These are phyloP conservation scores for Phytophthora lateralis DNA, from an alignment of 352 stramenopile species.

Conservation along the genomic window DNA sequence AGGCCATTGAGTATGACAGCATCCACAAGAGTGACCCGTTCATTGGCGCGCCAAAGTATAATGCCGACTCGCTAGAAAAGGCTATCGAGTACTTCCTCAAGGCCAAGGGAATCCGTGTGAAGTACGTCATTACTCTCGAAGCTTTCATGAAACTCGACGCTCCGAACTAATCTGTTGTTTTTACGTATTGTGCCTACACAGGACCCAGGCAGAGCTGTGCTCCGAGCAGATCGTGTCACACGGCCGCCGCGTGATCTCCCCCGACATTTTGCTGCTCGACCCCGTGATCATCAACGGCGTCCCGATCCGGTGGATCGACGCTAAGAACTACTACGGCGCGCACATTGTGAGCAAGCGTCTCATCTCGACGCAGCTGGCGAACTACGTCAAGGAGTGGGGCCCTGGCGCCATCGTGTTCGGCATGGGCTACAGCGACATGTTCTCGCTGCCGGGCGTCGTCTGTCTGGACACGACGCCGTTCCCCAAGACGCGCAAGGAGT, in stretches of 20 bases:
- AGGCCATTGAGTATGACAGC: conserved; percentile 78
- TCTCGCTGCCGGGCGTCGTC: conserved; percentile 77
- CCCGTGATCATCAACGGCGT: conserved; percentile 85
- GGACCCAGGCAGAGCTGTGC: conserved; percentile 76
- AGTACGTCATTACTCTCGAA: conserved; percentile 41
- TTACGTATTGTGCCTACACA: conserved; percentile 18
- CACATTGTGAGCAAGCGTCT: conserved; percentile 88
- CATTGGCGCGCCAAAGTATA: conserved; percentile 71
- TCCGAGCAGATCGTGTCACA: conserved; percentile 65
- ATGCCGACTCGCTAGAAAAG: conserved; percentile 72
- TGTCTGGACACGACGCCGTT: conserved; percentile 87
- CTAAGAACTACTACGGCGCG: conserved; percentile 90
- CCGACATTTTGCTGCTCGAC: conserved; percentile 82
- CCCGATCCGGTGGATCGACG: conserved; percentile 87
- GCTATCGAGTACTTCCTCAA: conserved; percentile 80
- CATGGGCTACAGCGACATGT: conserved; percentile 90
- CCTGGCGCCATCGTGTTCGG: conserved; percentile 85
- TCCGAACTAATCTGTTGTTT: conserved; percentile 10
- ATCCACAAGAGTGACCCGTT: conserved; percentile 87
- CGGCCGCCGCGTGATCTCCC: conserved; percentile 77
- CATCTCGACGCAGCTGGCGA: conserved; percentile 80
- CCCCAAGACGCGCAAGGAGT: conserved; percentile 71
- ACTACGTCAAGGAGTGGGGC: conserved; percentile 89
- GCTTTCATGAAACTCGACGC: not conserved
- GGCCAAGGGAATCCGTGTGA: conserved; percentile 75